These are phyloP conservation scores for Apiospora pterosperma DNA, from an alignment of 2,329 filamentous ascomycete genomes.

Conservation along the genomic window DNA sequence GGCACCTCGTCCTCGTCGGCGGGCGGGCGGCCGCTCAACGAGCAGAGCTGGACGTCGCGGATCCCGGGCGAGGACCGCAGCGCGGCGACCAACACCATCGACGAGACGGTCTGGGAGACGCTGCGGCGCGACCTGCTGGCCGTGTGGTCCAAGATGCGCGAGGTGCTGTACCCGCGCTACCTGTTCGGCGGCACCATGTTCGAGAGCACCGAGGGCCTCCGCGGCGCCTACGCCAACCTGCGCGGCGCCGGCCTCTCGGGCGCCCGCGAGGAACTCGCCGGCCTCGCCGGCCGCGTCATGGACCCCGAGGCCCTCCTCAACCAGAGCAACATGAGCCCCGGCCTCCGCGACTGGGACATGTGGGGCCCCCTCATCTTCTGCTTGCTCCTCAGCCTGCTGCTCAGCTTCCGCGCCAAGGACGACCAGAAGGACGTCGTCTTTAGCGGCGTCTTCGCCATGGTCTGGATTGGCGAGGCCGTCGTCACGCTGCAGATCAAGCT, in stretches of 20 bases:
- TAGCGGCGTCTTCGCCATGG: constrained; percentile 91
- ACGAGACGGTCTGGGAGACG: constrained; percentile 98
- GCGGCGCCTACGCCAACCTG: constrained; percentile 60
- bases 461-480: constrained; percentile 95
- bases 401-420: constrained; percentile 75
- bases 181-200: constrained; percentile 71
- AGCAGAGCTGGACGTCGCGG: constrained; percentile 80
- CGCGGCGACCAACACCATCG: constrained; percentile 88
- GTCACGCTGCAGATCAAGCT: constrained; percentile 98
- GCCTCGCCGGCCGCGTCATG: constrained; percentile 58
- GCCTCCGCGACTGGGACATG: constrained; percentile 93
- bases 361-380: constrained; percentile 98
- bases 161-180: constrained; percentile 95
- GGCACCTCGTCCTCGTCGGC: constrained; percentile 53
- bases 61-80: constrained; percentile 89
- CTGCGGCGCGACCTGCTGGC: constrained; percentile 85
- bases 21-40: constrained; percentile 52
- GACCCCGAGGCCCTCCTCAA: constrained; percentile 58
- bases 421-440: constrained; percentile 89
- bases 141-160: constrained; percentile 97
- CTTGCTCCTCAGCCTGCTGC: constrained; percentile 78
- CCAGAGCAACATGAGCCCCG: constrained; percentile 77
- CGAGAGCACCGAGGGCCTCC: constrained; percentile 49
- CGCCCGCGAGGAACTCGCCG: constrained; percentile 59
- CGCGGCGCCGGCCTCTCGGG: constrained; percentile 56